Evolutionary conservation across 2,329 filamentous ascomycete genomes (phyloP).

Genomic region (Onygenales sp.): DNA sequence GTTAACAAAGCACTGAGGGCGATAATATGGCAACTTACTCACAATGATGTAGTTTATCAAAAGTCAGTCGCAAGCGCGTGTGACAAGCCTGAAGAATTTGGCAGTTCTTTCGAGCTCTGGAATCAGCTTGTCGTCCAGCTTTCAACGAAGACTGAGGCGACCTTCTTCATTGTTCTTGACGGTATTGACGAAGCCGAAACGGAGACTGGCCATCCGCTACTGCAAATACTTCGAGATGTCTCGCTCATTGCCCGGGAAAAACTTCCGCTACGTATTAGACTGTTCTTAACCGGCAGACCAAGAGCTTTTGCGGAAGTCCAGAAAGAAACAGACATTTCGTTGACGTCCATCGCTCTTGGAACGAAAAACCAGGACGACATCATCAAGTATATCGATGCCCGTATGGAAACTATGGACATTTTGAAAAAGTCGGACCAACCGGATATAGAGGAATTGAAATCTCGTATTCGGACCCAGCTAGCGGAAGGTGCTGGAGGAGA

Average conservation of each 20-base stretch:
- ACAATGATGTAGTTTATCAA: conserved; percentile 10
- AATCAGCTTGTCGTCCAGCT: conserved; percentile 10
- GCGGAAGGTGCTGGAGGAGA: conserved; percentile 16
- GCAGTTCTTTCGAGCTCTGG: conserved; percentile 10
- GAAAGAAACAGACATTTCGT: conserved; percentile 5
- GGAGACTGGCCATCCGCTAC: conserved; percentile 13
- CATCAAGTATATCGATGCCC: conserved; percentile 14
- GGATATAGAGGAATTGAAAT: conserved; percentile 14
- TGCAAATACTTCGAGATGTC: conserved; percentile 13
- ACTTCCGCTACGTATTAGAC: conserved; percentile 11
- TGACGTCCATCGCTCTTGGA: conserved; percentile 13
- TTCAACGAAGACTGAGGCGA: conserved; percentile 15
- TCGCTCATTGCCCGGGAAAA: conserved; percentile 7
- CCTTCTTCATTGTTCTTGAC: conserved; percentile 37
- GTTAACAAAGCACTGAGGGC: conserved; percentile 10
- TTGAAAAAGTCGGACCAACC: conserved; percentile 13
- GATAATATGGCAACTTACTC: conserved; percentile 9
- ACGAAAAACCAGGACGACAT: conserved; percentile 15
- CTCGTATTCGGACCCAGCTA: conserved; percentile 14
- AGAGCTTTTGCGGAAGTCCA: conserved; percentile 13
- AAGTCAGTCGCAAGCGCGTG: conserved; percentile 10
- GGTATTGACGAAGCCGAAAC: conserved; percentile 37
- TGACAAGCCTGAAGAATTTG: conserved; percentile 12
- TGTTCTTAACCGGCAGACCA: conserved; percentile 13
- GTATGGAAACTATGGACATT: conserved; percentile 19